Evolutionary conservation across 192 early-diverging fungal genomes (phyloP), one percentile per base, ranked within the genome.

Genomic region (Podila epigama): DNA sequence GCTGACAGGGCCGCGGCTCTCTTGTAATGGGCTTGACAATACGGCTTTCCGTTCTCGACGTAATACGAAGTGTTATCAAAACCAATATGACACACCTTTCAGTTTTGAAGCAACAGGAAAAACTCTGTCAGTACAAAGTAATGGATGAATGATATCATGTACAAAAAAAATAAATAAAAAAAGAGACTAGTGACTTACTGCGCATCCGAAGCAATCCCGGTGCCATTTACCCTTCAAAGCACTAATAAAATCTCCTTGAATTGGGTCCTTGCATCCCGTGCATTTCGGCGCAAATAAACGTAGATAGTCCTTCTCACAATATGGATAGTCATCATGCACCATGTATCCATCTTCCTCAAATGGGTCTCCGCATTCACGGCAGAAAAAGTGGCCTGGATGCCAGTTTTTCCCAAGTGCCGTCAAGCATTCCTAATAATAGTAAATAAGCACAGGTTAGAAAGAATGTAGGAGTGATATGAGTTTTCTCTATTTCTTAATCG

Each of bases 321-420:
- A 88, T 1, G 85, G 79, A 28, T 79, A 79, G 7, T 82, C 85
- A 25, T 88, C 81, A 37, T 85, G 75, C 4, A 86, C 85, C 82
- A 85, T 83, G 37, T 85, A 86, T 9, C 75, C 79, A 50, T 80
- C 79, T 15, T 71, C 54, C 39, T 79, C 85, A 67, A 88, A 88
- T 13, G 82, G 82, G 58, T 79, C 68, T 34, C 83, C 83, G 57
- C 87, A 88, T 51, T 85, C 82, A 27, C 82, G 82, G 58, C 87
- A 88, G 44, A 88, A 86, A 61, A 88, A 88, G 52, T 88, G 87
- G 5, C 81, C 85, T 15, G 62, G 69, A 60, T 88, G 87, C 61
- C 84, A 88, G 11, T 50, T 69, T 59, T 88, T 88, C 16, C 85
- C 87, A 11, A 85, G 68, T 18, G 87, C 87, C 18, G 50, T 70